Evolutionary conservation across 225 moss, liverwort and hornwort species (phyloP).

Genomic region (Straminergon stramineum): DNA sequence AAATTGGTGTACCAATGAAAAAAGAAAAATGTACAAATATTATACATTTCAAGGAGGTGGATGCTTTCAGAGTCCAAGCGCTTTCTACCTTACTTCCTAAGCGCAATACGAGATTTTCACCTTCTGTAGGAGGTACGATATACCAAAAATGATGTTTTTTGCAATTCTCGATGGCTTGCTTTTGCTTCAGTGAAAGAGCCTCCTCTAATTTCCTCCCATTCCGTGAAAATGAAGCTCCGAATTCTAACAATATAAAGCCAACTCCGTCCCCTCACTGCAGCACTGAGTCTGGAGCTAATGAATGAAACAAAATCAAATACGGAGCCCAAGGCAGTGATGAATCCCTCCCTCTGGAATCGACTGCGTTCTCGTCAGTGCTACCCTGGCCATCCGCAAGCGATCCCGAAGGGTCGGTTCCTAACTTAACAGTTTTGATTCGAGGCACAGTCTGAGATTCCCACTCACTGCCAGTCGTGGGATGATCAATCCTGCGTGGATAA

Average conservation of each 20-base stretch:
- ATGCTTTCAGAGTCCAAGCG: too few relatives aligned
- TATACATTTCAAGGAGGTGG: too few relatives aligned
- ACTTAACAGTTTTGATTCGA: background rate
- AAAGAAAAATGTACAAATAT: too few relatives aligned
- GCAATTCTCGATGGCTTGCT: too few relatives aligned
- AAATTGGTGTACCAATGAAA: background rate
- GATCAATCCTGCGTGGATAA: constrained; percentile 7
- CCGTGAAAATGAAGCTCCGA: background rate
- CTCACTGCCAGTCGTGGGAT: background rate
- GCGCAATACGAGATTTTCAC: too few relatives aligned
- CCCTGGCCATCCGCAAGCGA: background rate
- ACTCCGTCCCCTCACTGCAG: background rate
- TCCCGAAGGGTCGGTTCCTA: too few relatives aligned
- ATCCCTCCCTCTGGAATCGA: background rate
- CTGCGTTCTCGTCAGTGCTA: background rate
- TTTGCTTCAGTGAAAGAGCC: too few relatives aligned
- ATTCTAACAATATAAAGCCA: background rate
- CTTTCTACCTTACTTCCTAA: too few relatives aligned
- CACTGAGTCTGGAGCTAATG: too few relatives aligned
- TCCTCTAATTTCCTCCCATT: background rate
- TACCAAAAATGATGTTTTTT: too few relatives aligned
- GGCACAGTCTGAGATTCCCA: background rate
- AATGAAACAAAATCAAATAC: background rate
- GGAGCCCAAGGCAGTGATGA: background rate
- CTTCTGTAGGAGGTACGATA: too few relatives aligned